These are phyloP conservation scores for Candida awuae DNA, from an alignment of 805 yeast species.

Conservation along the genomic window DNA sequence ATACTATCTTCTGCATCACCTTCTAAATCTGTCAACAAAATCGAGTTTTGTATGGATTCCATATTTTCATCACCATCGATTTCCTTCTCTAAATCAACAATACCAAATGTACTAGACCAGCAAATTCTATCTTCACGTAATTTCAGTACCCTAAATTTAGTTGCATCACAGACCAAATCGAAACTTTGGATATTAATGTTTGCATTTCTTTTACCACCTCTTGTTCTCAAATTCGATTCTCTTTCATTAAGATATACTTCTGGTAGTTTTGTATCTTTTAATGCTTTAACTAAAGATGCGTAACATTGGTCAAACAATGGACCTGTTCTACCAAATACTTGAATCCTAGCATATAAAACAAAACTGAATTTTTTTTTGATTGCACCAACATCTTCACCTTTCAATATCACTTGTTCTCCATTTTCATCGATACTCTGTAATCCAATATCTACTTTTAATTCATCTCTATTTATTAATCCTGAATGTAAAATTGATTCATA, in stretches of 20 bases:
- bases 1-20: constrained; percentile 80
- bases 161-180: constrained; percentile 50
- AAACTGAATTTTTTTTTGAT: constrained; percentile 42
- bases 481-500: constrained; percentile 55
- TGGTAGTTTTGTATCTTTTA: constrained; percentile 56
- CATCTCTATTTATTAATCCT: constrained; percentile 40
- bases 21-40: constrained; percentile 65
- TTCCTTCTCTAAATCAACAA: constrained; percentile 34
- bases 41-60: constrained; percentile 19
- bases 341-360: constrained; percentile 64
- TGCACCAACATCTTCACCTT: constrained; percentile 31
- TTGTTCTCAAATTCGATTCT: constrained; percentile 22
- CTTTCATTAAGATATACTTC: constrained; percentile 58
- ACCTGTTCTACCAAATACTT: constrained; percentile 74
- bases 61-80: constrained; percentile 25
- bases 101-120: constrained; percentile 51
- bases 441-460: constrained; percentile 49
- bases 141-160: constrained; percentile 30
- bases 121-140: constrained; percentile 35
- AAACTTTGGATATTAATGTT: constrained; percentile 36
- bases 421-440: constrained; percentile 43
- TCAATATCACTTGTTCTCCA: constrained; percentile 42
- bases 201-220: constrained; percentile 26
- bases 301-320: constrained; percentile 75
- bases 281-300: constrained; percentile 57